Evolutionary conservation across 768 basidiomycete species (phyloP).

Genomic region (Mycena chlorophos): DNA sequence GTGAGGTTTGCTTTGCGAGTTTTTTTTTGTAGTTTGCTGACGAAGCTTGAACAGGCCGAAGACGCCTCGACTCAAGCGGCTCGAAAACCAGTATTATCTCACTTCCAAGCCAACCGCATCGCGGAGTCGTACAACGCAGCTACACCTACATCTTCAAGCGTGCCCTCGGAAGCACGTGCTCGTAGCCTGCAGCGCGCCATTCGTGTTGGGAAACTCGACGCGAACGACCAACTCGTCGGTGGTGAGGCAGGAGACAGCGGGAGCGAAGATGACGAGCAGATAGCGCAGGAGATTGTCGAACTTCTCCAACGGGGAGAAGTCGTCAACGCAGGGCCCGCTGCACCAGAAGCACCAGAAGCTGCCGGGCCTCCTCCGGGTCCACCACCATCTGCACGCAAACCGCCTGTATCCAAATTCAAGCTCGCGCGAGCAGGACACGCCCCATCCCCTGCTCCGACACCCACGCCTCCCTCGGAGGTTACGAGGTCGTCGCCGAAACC

Average conservation of each 20-base stretch:
- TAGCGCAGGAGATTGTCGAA: slow-evolving; percentile 50
- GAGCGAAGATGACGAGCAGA: slow-evolving; percentile 55
- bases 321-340: slow-evolving; percentile 53
- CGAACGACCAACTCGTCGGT: slow-evolving; percentile 48
- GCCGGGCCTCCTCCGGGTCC: slow-evolving; percentile 19
- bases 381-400: slow-evolving; percentile 31
- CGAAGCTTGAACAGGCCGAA: slow-evolving; percentile 9
- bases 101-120: slow-evolving; percentile 62
- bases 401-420: slow-evolving; percentile 53
- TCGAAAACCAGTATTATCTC: slow-evolving; percentile 56
- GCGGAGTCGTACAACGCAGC: slow-evolving; percentile 50
- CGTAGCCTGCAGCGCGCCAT: slow-evolving; percentile 54
- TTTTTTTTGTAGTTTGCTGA: slow-evolving; percentile 1
- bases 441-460: slow-evolving; percentile 18
- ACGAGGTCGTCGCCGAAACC: slow-evolving; percentile 39
- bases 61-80: slow-evolving; percentile 12
- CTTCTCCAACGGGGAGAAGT: slow-evolving; percentile 52
- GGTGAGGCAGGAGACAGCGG: slow-evolving; percentile 53
- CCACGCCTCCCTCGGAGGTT: slow-evolving; percentile 30
- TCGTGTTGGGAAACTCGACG: slow-evolving; percentile 56
- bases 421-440: slow-evolving; percentile 31
- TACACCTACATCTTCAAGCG: slow-evolving; percentile 31
- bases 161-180: slow-evolving; percentile 43
- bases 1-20: slow-evolving; percentile 31
- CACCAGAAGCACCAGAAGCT: slow-evolving; percentile 23